These are phyloP conservation scores for Pseudomonodictys pantanalensis DNA, from an alignment of 495 filamentous ascomycete species.

Conservation along the genomic window DNA sequence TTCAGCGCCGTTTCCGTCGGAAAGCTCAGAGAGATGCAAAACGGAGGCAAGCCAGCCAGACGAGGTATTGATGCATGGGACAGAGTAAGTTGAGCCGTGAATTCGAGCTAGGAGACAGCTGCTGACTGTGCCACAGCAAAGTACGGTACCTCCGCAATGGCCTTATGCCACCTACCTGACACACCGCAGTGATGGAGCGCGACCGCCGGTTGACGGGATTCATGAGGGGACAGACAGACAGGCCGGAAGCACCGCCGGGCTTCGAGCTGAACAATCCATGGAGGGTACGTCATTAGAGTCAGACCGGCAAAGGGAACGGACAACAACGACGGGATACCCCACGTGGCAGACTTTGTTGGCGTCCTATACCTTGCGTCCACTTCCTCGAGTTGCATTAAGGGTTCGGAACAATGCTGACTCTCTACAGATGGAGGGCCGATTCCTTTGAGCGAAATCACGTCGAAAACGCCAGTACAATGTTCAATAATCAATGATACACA, in stretches of 20 bases:
- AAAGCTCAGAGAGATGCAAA: constrained; percentile 71
- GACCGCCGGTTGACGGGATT: constrained; percentile 85
- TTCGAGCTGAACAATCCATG: constrained; percentile 96
- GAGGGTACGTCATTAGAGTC: constrained; percentile 59
- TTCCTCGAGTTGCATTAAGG: too few relatives aligned
- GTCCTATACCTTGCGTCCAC: too few relatives aligned
- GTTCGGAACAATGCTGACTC: constrained; percentile 2
- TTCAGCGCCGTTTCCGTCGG: constrained; percentile 73
- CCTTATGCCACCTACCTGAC: constrained; percentile 29
- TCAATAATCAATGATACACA: constrained; percentile 6
- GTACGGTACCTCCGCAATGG: constrained; percentile 49
- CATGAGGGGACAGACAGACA: constrained; percentile 81
- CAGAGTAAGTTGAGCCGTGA: constrained; percentile 58
- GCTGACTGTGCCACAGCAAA: constrained; percentile 64
- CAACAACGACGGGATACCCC: too few relatives aligned
- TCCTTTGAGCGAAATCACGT: constrained; percentile 9
- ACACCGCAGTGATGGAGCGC: constrained; percentile 84
- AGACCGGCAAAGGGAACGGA: background rate
- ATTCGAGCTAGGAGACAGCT: constrained; percentile 3
- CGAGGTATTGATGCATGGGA: constrained; percentile 92
- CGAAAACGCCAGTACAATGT: background rate
- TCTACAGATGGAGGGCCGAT: constrained; percentile 27
- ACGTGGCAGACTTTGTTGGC: too few relatives aligned
- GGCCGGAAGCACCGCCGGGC: constrained; percentile 70
- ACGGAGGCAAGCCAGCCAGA: constrained; percentile 81